Base-by-base conservation (phyloP, 2,329 filamentous ascomycete genomes). In the Ceratocystis ficicola region DNA sequence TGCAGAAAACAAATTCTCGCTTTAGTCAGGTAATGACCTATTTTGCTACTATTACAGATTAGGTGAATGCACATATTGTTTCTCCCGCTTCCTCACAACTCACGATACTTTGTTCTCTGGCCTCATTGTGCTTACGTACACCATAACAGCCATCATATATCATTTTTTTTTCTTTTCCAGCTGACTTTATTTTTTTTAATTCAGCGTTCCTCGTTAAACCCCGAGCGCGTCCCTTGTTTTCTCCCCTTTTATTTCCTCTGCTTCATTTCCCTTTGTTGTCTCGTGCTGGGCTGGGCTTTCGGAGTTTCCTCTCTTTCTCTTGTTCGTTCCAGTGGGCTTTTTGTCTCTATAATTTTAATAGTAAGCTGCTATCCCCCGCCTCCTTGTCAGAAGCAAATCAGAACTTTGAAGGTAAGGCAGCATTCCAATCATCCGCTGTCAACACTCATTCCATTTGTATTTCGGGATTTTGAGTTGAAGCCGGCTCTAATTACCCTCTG, bases 201-300 rank as follows among this genome's bases (percentile, higher is more conserved):
- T 7, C 44, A 30, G 28, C 25, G n/a, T 50, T 59, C 7, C 12
- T 59, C 32, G 25, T 59, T 36, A 59, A 30, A n/a, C 55, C 28
- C 52, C 28, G 52, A 36, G 52, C 52, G 52, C 28, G 52, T 63
- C 28, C 44, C 36, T 44, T 64, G n/a, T 64, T 57, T 59, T 28
- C 50, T 55, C 41, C 46, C 55, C 55, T 59, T 59, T 59, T 59
- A 59, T 59, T 59, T 59, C 55, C 55, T 41, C 36, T 59, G 25
- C 28, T 59, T 59, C 55, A 59, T 59, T 59, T 59, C 55, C 55
- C 55, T 59, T 36, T 59, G 55, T 59, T 59, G 55, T 59, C 55
- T 59, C 55, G 55, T 8, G 28, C 55, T 59, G 55, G 28, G 55
- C 55, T 41, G 36, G 36, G 10, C 36, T 41, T 41, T 57, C 55